Base-by-base conservation (phyloP, 805 yeast species). In the Metschnikowia aberdeeniae region DNA sequence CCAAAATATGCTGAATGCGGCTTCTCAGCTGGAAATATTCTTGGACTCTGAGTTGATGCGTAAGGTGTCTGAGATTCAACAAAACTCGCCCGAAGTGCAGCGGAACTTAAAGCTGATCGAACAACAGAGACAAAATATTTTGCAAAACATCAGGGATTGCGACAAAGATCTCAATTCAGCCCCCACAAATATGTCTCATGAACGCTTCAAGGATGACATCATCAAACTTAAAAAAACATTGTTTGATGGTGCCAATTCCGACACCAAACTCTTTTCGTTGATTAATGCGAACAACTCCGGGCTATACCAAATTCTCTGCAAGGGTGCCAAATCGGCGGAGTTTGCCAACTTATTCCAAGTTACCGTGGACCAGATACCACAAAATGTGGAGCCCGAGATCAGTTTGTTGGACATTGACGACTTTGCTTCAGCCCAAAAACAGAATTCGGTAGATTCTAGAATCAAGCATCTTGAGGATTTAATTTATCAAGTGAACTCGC, bases 381-480 rank as follows among this genome's bases (percentile, higher is more conserved):
- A 31, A 6, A 13, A 30, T 12, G 43, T 33, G 6, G 54, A 47
- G 30, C 75, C 70, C 17, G 64, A 54, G 27, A 35, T 73, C 11
- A 80, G 80, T 55, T 66, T 89, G 32, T 64, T 88, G 43, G 96
- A 89, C 59, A 59, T 89, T 29, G 95, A 86, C 54, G 84, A 81
- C 51, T 47, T 68, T 0, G 52, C 57, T 11, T 12, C 45, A 47
- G 58, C 29, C 57, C 37, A 40, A 13, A 42, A 44, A 19, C 35
- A 49, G 4, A 65, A 73, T 1, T 55, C 62, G 7, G 44, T 64
- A 11, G 55, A 57, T 6, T 56, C 56, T 1, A 66, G 71, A 24
- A 69, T 88, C 13, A 67, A 69, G 9, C 60, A 63, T 19, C 69
- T 88, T 3, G 86, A 83, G 45, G 71, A 76, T n/a, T 61, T 74